phyloP scores from a whole-genome alignment of 1,284 basidiomycete species.

The Moniliella sp. region DNA sequence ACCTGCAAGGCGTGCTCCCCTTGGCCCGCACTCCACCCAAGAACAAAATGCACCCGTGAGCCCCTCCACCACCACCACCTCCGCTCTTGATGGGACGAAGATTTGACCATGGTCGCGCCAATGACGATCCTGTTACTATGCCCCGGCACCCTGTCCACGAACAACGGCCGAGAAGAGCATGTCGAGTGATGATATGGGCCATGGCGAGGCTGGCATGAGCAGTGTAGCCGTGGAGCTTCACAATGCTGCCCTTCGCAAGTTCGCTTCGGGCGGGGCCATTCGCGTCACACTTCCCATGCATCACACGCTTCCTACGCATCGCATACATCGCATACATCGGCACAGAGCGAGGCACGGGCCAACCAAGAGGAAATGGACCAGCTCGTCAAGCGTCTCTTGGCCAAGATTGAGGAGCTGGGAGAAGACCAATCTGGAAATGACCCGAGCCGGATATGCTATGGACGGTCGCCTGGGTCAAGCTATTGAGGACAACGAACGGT shows the following conservation, averaged over 20 bases:
- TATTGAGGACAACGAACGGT: conserved; percentile 20
- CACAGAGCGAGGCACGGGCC: not conserved
- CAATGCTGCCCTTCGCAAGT: not conserved
- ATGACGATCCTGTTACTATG: too few species aligned
- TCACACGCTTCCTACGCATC: not conserved
- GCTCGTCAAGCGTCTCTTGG: conserved; percentile 12
- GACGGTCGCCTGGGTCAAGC: conserved; percentile 15
- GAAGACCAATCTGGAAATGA: conserved; percentile 16
- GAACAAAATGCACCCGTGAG: not conserved
- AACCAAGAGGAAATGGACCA: conserved; percentile 6
- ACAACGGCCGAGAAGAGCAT: too few species aligned
- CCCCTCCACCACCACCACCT: not conserved
- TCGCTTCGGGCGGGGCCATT: not conserved
- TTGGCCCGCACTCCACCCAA: not conserved
- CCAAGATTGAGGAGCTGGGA: conserved; percentile 23
- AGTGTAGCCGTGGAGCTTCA: not conserved
- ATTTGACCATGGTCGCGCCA: not conserved
- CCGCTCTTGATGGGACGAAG: not conserved
- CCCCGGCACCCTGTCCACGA: too few species aligned
- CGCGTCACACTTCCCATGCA: not conserved
- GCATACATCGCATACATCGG: not conserved
- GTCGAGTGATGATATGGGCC: not conserved
- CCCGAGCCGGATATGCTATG: conserved; percentile 11
- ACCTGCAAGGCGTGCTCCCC: not conserved
- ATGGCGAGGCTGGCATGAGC: not conserved